Percentiles rank a stretch among this genome's conserved stretches.
phyloP scores from a whole-genome alignment of 805 yeast species.

The Lachancea quebecensis region DNA sequence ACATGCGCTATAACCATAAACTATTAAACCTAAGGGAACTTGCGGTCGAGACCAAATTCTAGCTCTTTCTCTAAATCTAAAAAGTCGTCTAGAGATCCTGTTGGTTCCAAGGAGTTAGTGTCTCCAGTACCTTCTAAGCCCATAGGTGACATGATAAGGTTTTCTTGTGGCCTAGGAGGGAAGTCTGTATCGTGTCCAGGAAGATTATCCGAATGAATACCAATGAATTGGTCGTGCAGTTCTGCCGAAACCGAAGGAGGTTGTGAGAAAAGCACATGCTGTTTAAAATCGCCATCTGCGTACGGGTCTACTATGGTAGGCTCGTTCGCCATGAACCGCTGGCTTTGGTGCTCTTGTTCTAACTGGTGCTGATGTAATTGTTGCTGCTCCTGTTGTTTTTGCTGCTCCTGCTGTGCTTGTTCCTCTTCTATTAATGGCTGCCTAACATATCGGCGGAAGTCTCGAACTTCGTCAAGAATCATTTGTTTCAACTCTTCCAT shows the following conservation, averaged over 20 bases:
- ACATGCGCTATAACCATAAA: too few relatives aligned
- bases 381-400: conserved; percentile 12
- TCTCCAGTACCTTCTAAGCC: conserved; percentile 4
- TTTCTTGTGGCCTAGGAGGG: conserved; percentile 62
- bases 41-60: conserved; percentile 62
- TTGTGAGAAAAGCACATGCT: conserved; percentile 20
- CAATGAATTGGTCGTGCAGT: conserved; percentile 32
- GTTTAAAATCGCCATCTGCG: conserved; percentile 13
- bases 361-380: conserved; percentile 16
- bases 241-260: conserved; percentile 16
- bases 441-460: conserved; percentile 75
- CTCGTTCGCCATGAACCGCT: conserved; percentile 1
- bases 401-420: conserved; percentile 11
- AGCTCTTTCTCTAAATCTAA: conserved; percentile 56
- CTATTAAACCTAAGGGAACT: conserved; percentile 13
- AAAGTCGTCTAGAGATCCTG: conserved; percentile 19
- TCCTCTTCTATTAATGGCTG: conserved; percentile 59
- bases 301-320: neutral
- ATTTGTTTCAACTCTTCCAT: conserved; percentile 65
- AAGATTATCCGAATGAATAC: conserved; percentile 42
- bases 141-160: conserved; percentile 25
- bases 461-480: conserved; percentile 72
- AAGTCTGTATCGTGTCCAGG: conserved; percentile 38
- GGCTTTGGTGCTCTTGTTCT: conserved; percentile 11
- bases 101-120: conserved; percentile 15